phyloP scores from a whole-genome alignment of 1,139 yeast species.

The Ogataea hybrid region DNA sequence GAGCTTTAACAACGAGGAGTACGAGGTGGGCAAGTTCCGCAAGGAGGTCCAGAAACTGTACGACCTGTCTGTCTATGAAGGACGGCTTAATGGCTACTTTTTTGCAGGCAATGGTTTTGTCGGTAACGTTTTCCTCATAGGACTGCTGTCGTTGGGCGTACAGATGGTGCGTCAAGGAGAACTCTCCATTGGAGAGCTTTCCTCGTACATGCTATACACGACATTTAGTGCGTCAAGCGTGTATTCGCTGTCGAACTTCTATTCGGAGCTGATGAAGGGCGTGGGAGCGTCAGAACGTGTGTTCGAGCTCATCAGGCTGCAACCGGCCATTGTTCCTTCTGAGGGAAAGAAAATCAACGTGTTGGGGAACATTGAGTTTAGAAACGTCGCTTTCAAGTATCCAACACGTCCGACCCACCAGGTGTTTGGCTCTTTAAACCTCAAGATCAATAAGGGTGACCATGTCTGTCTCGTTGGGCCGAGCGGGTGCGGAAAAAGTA shows the following conservation, averaged over 20 bases:
- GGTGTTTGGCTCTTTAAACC: conserved; percentile 63
- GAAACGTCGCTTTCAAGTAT: conserved; percentile 68
- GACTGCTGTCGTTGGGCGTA: conserved; percentile 52
- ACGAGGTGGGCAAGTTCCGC: conserved; percentile 35
- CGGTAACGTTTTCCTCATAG: conserved; percentile 50
- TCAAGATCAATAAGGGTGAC: conserved; percentile 64
- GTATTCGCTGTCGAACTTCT: conserved; percentile 56
- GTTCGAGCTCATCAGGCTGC: conserved; percentile 50
- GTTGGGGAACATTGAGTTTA: conserved; percentile 61
- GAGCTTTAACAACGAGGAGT: conserved; percentile 50
- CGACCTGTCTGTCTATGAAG: conserved; percentile 48
- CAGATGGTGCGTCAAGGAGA: conserved; percentile 50
- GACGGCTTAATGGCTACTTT: conserved; percentile 49
- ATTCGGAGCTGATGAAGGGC: conserved; percentile 61
- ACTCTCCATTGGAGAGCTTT: conserved; percentile 51
- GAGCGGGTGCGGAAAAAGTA: conserved; percentile 90
- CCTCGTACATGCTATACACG: conserved; percentile 62
- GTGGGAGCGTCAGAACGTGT: conserved; percentile 60
- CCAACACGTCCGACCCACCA: conserved; percentile 84
- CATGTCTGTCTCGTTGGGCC: conserved; percentile 90
- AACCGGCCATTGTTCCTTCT: conserved; percentile 46
- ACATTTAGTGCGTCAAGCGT: conserved; percentile 59
- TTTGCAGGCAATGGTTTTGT: conserved; percentile 52
- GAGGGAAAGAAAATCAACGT: conserved; percentile 37
- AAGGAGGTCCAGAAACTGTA: conserved; percentile 47